Conservation (phyloP, 1,139 yeast species). For the Magnusiomyces tetraspermus region DNA sequence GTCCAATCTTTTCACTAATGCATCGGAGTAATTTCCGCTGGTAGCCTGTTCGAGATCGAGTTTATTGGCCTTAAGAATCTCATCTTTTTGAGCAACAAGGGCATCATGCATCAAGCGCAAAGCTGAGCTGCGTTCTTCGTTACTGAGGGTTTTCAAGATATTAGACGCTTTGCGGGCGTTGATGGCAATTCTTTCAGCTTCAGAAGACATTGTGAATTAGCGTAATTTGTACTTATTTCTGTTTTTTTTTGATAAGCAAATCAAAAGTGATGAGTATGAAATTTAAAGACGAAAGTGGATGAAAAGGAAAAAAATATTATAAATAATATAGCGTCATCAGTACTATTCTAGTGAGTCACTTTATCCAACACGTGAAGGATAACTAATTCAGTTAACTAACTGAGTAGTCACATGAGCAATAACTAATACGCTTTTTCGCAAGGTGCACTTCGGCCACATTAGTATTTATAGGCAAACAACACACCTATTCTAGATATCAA, state of each 20-base stretch:
- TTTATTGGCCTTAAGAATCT: conserved; percentile 62
- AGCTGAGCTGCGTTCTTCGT: conserved; percentile 66
- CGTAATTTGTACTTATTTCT: conserved; percentile 12
- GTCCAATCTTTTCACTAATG: conserved; percentile 77
- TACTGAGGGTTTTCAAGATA: conserved; percentile 61
- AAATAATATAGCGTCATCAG: too few species aligned
- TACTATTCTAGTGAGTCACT: too few species aligned
- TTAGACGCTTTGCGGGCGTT: conserved; percentile 75
- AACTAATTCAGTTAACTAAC: too few species aligned
- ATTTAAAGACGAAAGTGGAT: not conserved
- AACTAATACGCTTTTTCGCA: too few species aligned
- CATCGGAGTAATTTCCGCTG: conserved; percentile 46
- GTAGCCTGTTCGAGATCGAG: conserved; percentile 66
- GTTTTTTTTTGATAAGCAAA: not conserved
- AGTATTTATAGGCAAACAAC: too few species aligned
- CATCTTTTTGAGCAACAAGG: conserved; percentile 46
- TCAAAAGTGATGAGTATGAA: not conserved
- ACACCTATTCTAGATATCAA: too few species aligned
- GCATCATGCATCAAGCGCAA: conserved; percentile 63
- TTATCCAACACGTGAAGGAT: too few species aligned
- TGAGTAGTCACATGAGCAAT: too few species aligned
- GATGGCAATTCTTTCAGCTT: conserved; percentile 68
- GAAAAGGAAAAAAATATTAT: not conserved
- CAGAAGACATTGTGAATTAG: conserved; percentile 1
- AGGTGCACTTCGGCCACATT: too few species aligned